Percentiles rank a stretch among this genome's conserved stretches.
phyloP scores from a whole-genome alignment of 2,329 filamentous ascomycete genomes.

The Fusarium graminum region DNA sequence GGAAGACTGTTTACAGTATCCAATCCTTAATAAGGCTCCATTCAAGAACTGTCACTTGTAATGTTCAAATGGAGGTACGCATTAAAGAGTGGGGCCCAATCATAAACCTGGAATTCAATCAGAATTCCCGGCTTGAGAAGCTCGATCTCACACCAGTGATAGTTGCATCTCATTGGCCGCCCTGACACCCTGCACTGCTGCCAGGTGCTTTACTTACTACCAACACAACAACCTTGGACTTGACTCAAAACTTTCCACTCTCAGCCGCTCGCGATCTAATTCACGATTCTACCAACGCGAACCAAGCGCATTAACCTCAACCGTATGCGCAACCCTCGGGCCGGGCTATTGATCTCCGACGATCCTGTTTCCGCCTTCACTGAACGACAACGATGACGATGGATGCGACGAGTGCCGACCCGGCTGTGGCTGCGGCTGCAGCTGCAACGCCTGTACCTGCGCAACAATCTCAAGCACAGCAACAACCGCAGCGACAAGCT shows the following conservation, averaged over 20 bases:
- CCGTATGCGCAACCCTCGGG: constrained; percentile 36
- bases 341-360: constrained; percentile 24
- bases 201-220: constrained; percentile 39
- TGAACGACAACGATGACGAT: constrained; percentile 42
- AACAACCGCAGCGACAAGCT: constrained; percentile 34
- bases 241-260: constrained; percentile 32
- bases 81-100: constrained; percentile 28
- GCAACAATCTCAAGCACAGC: constrained; percentile 29
- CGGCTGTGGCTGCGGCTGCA: constrained; percentile 38
- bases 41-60: constrained; percentile 7
- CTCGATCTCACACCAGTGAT: constrained; percentile 26
- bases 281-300: constrained; percentile 28
- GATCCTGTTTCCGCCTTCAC: constrained; percentile 21
- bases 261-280: constrained; percentile 36
- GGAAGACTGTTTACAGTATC: not conserved
- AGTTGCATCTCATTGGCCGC: constrained; percentile 37
- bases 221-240: constrained; percentile 26
- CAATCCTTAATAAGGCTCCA: constrained; percentile 14
- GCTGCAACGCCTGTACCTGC: constrained; percentile 20
- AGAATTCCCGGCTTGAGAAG: constrained; percentile 34
- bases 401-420: constrained; percentile 46
- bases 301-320: constrained; percentile 28
- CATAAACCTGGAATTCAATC: constrained; percentile 13
- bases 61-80: constrained; percentile 17
- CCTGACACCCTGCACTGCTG: constrained; percentile 18